These are phyloP conservation scores for Pseudogymnoascus sp. DNA, from an alignment of 2,329 filamentous ascomycete species.

Conservation along the genomic window DNA sequence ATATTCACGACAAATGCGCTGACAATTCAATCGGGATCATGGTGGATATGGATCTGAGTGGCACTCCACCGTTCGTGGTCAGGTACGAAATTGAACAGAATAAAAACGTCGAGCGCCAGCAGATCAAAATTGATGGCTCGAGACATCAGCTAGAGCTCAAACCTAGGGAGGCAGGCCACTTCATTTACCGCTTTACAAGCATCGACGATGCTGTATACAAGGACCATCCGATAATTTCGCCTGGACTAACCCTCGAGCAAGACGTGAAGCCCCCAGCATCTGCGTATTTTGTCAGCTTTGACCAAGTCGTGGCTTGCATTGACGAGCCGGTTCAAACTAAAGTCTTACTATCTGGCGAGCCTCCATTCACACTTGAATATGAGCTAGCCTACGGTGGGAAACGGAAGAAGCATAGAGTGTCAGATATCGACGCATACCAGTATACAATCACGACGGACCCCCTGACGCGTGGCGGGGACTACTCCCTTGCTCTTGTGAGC, in stretches of 20 bases:
- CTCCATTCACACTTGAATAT: conserved; percentile 85
- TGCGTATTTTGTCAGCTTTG: conserved; percentile 57
- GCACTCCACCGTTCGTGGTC: conserved; percentile 85
- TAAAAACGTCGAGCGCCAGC: conserved; percentile 42
- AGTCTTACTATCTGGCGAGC: conserved; percentile 70
- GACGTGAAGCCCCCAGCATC: conserved; percentile 89
- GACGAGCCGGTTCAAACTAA: conserved; percentile 72
- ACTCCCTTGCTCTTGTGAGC: conserved; percentile 76
- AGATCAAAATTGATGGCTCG: conserved; percentile 59
- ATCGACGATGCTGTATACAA: conserved; percentile 80
- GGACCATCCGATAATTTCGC: conserved; percentile 52
- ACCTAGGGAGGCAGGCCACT: conserved; percentile 72
- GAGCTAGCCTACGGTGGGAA: conserved; percentile 87
- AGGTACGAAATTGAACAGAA: conserved; percentile 55
- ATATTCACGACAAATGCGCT: conserved; percentile 90
- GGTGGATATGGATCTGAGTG: conserved; percentile 82
- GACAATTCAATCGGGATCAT: conserved; percentile 86
- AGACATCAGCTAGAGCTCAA: conserved; percentile 79
- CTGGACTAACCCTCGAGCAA: conserved; percentile 66
- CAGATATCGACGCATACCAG: conserved; percentile 53
- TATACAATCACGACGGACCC: conserved; percentile 70
- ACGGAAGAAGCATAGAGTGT: conserved; percentile 60
- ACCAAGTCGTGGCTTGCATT: conserved; percentile 65
- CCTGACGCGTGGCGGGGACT: conserved; percentile 77
- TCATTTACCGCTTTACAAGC: conserved; percentile 76